Percentiles rank a stretch among this genome's conserved stretches.
These are phyloP conservation scores for Termitomyces sp. DNA, from an alignment of 1,284 basidiomycete species.

Conservation along the genomic window DNA sequence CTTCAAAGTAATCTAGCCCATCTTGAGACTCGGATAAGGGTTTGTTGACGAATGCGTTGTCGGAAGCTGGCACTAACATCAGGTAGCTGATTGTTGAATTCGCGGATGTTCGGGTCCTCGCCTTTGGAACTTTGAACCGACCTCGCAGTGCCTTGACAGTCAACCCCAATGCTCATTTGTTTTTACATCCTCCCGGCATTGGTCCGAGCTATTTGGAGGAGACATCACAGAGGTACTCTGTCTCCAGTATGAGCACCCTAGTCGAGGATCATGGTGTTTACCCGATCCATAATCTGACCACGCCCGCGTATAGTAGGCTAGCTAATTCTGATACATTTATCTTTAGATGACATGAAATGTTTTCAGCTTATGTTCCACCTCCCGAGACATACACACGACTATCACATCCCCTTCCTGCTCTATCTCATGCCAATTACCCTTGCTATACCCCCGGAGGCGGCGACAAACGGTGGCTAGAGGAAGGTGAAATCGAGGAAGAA, in stretches of 20 bases:
- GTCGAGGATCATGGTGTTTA: slow-evolving; percentile 39
- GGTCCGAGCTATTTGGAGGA: slow-evolving; percentile 24
- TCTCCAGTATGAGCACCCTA: slow-evolving; percentile 15
- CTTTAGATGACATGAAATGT: slow-evolving; percentile 4
- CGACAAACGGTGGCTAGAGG: slow-evolving; percentile 60
- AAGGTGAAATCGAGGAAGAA: slow-evolving; percentile 49
- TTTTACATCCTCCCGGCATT: slow-evolving; percentile 67
- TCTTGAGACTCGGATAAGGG: slow-evolving; percentile 56
- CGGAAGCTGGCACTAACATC: slow-evolving; percentile 6
- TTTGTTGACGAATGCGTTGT: slow-evolving; percentile 28
- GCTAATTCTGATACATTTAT: not conserved
- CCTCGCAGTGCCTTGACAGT: slow-evolving; percentile 51
- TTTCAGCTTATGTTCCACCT: slow-evolving; percentile 18
- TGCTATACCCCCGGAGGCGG: slow-evolving; percentile 63
- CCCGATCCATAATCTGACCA: slow-evolving; percentile 26
- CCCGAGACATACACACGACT: slow-evolving; percentile 38
- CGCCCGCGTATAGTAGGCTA: slow-evolving; percentile 23
- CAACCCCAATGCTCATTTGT: slow-evolving; percentile 59
- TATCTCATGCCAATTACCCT: slow-evolving; percentile 58
- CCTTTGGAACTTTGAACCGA: slow-evolving; percentile 58
- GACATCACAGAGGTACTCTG: slow-evolving; percentile 17
- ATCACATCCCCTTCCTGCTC: slow-evolving; percentile 51
- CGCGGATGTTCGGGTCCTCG: slow-evolving; percentile 67
- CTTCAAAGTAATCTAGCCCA: slow-evolving; percentile 60
- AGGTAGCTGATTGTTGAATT: slow-evolving; percentile 62